A percentile compares a stretch with the other conserved stretches of the same genome.
These are phyloP conservation scores for Paraconiothyrium brasiliense DNA, from an alignment of 2,329 filamentous ascomycete species.

Conservation along the genomic window DNA sequence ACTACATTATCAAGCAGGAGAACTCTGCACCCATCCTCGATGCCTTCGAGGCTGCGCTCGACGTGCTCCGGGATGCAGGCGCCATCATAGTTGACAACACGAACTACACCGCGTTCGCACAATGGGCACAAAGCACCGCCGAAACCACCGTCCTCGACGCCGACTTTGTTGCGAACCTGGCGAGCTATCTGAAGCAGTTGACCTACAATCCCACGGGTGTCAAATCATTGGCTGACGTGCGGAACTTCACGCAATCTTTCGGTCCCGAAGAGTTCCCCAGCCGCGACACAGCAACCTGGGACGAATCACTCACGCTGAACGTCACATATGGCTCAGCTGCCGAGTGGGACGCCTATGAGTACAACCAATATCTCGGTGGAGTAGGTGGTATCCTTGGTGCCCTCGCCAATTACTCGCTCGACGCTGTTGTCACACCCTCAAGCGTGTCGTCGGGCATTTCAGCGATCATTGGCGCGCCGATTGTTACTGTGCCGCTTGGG, in stretches of 20 bases:
- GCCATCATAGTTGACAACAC: conserved; percentile 68
- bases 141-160: conserved; percentile 61
- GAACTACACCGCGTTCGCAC: conserved; percentile 64
- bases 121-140: conserved; percentile 53
- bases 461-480: conserved; percentile 67
- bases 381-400: conserved; percentile 70
- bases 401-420: conserved; percentile 64
- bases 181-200: conserved; percentile 66
- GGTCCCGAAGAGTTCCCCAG: conserved; percentile 67
- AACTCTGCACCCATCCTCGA: conserved; percentile 52
- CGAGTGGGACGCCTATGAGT: conserved; percentile 67
- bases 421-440: conserved; percentile 70
- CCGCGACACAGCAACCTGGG: conserved; percentile 68
- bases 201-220: conserved; percentile 67
- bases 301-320: conserved; percentile 60
- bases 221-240: conserved; percentile 60
- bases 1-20: conserved; percentile 58
- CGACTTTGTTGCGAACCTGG: conserved; percentile 68
- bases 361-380: conserved; percentile 63
- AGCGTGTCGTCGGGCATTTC: conserved; percentile 58
- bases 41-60: conserved; percentile 66
- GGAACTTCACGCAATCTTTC: conserved; percentile 64
- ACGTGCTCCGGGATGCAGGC: conserved; percentile 63
- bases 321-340: conserved; percentile 65
- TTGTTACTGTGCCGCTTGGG: conserved; percentile 71